phyloP scores from a whole-genome alignment of 208 protist genomes.

The Wallacemonas sp. region DNA sequence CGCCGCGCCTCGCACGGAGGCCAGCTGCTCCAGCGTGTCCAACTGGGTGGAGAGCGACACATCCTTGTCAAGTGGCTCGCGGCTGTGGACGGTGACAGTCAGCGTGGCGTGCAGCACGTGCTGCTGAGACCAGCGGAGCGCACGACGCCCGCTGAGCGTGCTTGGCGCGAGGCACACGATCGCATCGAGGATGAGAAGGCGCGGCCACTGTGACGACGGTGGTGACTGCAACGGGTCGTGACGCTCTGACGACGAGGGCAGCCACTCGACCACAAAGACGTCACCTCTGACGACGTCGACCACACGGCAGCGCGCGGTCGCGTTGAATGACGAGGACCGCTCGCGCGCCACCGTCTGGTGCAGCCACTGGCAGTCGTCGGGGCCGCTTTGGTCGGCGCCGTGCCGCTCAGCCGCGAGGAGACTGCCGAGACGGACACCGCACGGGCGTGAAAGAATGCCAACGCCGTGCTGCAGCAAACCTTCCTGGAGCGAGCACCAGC shows the following conservation, averaged over 20 bases:
- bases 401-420: conserved; percentile 32
- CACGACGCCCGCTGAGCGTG: conserved; percentile 35
- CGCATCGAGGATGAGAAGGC: conserved; percentile 45
- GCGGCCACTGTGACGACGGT: conserved; percentile 9
- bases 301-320: conserved; percentile 29
- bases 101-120: conserved; percentile 40
- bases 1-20: conserved; percentile 28
- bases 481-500: conserved; percentile 60
- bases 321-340: conserved; percentile 21
- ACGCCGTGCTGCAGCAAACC: conserved; percentile 36
- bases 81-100: conserved; percentile 44
- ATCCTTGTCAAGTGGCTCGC: conserved; percentile 44
- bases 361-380: conserved; percentile 32
- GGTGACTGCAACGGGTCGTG: not conserved
- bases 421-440: conserved; percentile 22
- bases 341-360: conserved; percentile 18
- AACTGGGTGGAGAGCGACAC: conserved; percentile 58
- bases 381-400: not conserved
- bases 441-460: conserved; percentile 42
- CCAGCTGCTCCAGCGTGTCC: conserved; percentile 45
- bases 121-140: conserved; percentile 51
- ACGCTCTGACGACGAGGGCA: not conserved
- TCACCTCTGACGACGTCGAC: conserved; percentile 55
- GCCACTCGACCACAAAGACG: conserved; percentile 56
- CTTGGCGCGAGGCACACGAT: conserved; percentile 36